phyloP scores from a whole-genome alignment of 2,329 filamentous ascomycete species.

The Alternaria alternata region DNA sequence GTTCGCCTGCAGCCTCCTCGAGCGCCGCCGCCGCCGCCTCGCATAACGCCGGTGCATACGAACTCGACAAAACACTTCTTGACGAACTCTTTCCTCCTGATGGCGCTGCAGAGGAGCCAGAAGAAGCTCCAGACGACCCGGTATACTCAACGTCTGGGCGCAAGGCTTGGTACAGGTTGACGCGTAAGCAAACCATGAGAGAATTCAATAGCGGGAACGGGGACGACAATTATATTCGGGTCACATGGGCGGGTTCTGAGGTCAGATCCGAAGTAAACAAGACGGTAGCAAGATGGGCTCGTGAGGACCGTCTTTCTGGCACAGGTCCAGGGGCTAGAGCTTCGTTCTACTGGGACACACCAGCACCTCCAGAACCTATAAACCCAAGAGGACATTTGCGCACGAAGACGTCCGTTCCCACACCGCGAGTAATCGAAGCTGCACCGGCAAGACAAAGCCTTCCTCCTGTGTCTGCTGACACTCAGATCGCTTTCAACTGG shows the following conservation, averaged over 20 bases:
- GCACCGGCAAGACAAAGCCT: constrained; percentile 29
- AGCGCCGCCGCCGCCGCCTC: not conserved
- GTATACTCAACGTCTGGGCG: constrained; percentile 46
- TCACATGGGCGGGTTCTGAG: constrained; percentile 48
- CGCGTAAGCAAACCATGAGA: constrained; percentile 49
- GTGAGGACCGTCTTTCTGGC: constrained; percentile 50
- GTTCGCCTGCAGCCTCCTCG: not conserved
- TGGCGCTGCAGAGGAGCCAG: constrained; percentile 10
- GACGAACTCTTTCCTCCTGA: constrained; percentile 37
- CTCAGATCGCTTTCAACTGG: constrained; percentile 46
- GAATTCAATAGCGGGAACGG: constrained; percentile 47
- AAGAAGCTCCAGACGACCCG: constrained; percentile 38
- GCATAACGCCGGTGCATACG: not conserved
- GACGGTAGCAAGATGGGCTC: constrained; percentile 47
- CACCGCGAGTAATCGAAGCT: constrained; percentile 21
- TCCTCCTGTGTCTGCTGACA: constrained; percentile 31
- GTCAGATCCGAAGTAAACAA: constrained; percentile 47
- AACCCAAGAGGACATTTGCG: constrained; percentile 28
- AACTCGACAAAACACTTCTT: constrained; percentile 33
- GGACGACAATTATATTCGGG: constrained; percentile 49
- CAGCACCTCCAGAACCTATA: constrained; percentile 29
- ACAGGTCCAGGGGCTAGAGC: constrained; percentile 45
- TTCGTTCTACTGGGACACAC: constrained; percentile 51
- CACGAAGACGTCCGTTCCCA: constrained; percentile 33
- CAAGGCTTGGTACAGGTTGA: constrained; percentile 53